These are phyloP conservation scores for Coemansia sp. DNA, from an alignment of 192 early-diverging fungal genomes.

Conservation along the genomic window DNA sequence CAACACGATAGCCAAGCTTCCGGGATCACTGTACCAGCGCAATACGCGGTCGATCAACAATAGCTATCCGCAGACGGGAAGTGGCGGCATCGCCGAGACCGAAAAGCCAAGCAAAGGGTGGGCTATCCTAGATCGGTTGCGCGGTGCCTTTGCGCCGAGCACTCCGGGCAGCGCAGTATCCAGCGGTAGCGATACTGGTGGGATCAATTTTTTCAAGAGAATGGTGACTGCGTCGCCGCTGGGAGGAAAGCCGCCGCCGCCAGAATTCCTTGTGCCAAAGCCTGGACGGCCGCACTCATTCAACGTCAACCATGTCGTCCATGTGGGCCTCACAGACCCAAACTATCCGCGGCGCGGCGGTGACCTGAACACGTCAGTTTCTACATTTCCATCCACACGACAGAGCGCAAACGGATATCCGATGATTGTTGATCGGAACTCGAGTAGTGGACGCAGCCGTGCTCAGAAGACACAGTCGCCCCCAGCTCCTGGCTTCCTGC, in stretches of 20 bases:
- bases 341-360: constrained; percentile 33
- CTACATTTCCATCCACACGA: constrained; percentile 26
- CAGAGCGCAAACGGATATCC: constrained; percentile 47
- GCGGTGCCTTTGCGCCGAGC: constrained; percentile 20
- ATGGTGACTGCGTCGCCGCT: constrained; percentile 29
- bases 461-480: neutral
- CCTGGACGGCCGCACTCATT: constrained; percentile 43
- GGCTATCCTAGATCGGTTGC: constrained; percentile 29
- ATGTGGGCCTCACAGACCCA: constrained; percentile 34
- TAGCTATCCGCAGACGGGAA: constrained; percentile 7
- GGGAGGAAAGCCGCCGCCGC: constrained; percentile 5
- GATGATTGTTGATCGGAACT: constrained; percentile 19
- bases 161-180: neutral
- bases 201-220: constrained; percentile 30
- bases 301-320: constrained; percentile 41
- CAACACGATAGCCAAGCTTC: constrained; percentile 4
- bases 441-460: neutral
- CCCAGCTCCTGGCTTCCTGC: constrained; percentile 16
- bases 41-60: constrained; percentile 13
- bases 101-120: constrained; percentile 16
- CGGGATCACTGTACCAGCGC: constrained; percentile 7
- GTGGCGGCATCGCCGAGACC: neutral
- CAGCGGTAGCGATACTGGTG: constrained; percentile 8
- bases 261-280: constrained; percentile 7
- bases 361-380: constrained; percentile 23